Conservation (phyloP, 2,329 filamentous ascomycete species). For the Madurella fahalii region DNA sequence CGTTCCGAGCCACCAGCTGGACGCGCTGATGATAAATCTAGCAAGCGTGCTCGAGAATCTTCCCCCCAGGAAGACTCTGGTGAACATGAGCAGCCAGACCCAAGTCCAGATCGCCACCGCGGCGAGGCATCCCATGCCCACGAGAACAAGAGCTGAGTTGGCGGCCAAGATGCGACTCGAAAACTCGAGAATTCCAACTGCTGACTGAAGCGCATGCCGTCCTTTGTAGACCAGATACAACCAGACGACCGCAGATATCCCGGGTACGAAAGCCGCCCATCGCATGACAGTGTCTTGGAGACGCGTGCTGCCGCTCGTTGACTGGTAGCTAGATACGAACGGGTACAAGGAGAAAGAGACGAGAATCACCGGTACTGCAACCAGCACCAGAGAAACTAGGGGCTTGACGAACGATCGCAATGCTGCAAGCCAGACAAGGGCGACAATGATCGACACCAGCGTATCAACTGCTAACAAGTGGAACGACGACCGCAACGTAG, state of each 20-base stretch:
- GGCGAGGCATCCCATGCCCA: conserved; percentile 75
- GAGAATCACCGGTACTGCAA: conserved; percentile 81
- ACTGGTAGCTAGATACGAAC: conserved; percentile 83
- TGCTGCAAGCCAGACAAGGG: conserved; percentile 83
- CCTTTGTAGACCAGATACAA: conserved; percentile 77
- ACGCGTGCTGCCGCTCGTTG: conserved; percentile 66
- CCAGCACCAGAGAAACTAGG: conserved; percentile 74
- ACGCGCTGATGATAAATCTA: conserved; percentile 74
- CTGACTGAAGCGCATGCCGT: conserved; percentile 74
- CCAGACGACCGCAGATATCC: conserved; percentile 71
- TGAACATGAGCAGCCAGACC: conserved; percentile 96
- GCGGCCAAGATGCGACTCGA: conserved; percentile 81
- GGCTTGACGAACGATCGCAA: conserved; percentile 82
- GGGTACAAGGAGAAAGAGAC: conserved; percentile 89
- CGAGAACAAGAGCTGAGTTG: conserved; percentile 74
- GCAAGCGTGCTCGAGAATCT: conserved; percentile 63
- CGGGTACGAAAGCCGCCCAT: conserved; percentile 76
- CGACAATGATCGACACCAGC: conserved; percentile 81
- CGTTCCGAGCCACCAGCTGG: conserved; percentile 91
- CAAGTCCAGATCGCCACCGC: conserved; percentile 86
- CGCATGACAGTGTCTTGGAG: conserved; percentile 89
- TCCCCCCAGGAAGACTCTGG: conserved; percentile 88
- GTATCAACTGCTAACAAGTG: conserved; percentile 89
- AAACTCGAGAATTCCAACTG: conserved; percentile 88
- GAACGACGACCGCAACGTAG: conserved; percentile 78